phyloP scores from a whole-genome alignment of 1,284 basidiomycete species.

The Athelia sp. region DNA sequence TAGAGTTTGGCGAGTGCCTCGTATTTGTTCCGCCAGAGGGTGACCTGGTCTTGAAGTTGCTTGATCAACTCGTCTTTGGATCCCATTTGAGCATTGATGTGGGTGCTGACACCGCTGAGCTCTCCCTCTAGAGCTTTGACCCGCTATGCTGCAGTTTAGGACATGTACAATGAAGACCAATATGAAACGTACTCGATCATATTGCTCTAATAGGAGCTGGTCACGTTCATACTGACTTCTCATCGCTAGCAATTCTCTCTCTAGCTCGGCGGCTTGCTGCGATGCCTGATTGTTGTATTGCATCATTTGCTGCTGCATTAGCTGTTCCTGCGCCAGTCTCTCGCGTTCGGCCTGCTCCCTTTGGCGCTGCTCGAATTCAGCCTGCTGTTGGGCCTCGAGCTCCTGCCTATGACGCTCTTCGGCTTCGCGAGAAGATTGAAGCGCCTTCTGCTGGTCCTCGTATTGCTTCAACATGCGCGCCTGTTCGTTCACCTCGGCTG shows the following conservation, averaged over 20 bases:
- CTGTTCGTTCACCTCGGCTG: constrained; percentile 86
- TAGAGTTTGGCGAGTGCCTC: constrained; percentile 98
- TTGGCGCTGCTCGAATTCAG: constrained; percentile 90
- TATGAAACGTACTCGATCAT: constrained; percentile 72
- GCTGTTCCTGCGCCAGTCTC: constrained; percentile 83
- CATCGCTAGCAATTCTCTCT: constrained; percentile 90
- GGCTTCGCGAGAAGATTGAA: constrained; percentile 75
- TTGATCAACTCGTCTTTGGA: constrained; percentile 96
- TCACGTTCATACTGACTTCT: constrained; percentile 97
- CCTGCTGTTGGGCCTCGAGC: constrained; percentile 76
- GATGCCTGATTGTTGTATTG: constrained; percentile 69
- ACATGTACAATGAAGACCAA: constrained; percentile 1
- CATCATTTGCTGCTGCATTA: constrained; percentile 76
- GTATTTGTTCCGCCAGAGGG: constrained; percentile 97
- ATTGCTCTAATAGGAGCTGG: constrained; percentile 97
- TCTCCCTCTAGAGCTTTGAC: constrained; percentile 97
- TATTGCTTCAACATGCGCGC: constrained; percentile 95
- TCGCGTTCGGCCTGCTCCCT: constrained; percentile 86
- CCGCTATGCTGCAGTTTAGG: constrained; percentile 43
- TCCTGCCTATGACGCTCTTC: constrained; percentile 82
- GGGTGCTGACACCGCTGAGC: constrained; percentile 72
- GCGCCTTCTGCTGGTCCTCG: constrained; percentile 88
- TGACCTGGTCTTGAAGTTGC: constrained; percentile 96
- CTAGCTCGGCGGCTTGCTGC: constrained; percentile 73
- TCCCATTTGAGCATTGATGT: constrained; percentile 83